Percentiles rank a stretch among this genome's conserved stretches.
These are phyloP conservation scores for Drechslera avenae DNA, from an alignment of 2,329 filamentous ascomycete genomes.

Conservation along the genomic window DNA sequence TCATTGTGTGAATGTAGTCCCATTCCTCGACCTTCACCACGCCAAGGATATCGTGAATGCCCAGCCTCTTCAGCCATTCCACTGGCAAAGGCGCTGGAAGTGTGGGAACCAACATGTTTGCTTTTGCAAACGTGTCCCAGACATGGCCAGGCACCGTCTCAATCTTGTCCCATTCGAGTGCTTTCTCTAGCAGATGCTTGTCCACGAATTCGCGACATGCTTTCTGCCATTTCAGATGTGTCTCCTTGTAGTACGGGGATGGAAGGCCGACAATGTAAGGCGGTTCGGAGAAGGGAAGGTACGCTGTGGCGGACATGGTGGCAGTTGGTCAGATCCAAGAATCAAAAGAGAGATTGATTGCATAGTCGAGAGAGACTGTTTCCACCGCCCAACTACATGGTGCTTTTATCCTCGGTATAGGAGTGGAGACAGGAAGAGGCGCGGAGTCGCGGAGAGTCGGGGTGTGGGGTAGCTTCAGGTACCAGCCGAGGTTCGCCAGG, in stretches of 20 bases:
- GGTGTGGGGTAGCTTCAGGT: constrained; percentile 8
- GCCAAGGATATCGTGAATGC: constrained; percentile 69
- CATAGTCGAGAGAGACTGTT: not conserved
- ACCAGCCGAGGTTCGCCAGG: constrained; percentile 6
- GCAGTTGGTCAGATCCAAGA: not conserved
- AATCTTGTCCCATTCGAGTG: constrained; percentile 71
- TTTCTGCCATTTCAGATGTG: constrained; percentile 70
- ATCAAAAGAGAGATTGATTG: not conserved
- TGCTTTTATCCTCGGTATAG: constrained; percentile 6
- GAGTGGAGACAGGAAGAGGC: not conserved
- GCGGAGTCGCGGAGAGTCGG: constrained; percentile 3
- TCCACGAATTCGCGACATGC: constrained; percentile 69
- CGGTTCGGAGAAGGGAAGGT: constrained; percentile 73
- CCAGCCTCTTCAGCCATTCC: constrained; percentile 68
- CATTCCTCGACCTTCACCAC: constrained; percentile 73
- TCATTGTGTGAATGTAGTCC: constrained; percentile 72
- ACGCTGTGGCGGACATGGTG: constrained; percentile 39
- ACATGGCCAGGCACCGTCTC: constrained; percentile 68
- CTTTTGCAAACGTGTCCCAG: constrained; percentile 66
- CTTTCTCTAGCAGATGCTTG: constrained; percentile 65
- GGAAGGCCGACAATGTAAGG: constrained; percentile 72
- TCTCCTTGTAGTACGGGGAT: constrained; percentile 71
- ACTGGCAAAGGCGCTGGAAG: constrained; percentile 72
- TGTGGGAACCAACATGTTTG: constrained; percentile 72
- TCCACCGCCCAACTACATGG: constrained; percentile 1